Evolutionary conservation across 2,329 filamentous ascomycete genomes (phyloP).

Genomic region (Aspergillus novofumigatus): DNA sequence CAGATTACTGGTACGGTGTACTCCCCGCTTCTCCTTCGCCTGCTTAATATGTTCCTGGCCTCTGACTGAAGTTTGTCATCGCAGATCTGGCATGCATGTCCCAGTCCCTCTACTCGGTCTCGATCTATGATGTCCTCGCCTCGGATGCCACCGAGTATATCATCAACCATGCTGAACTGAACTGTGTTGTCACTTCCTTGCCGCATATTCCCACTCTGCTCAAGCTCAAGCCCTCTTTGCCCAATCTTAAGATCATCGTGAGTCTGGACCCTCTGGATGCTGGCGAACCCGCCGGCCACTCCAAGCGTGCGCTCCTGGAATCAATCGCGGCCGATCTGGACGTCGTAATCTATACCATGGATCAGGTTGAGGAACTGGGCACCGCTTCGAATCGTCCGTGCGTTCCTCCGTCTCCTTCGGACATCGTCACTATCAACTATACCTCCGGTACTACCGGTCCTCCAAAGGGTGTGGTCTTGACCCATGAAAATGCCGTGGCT

Average conservation of each 20-base stretch:
- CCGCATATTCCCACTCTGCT: slow-evolving; percentile 77
- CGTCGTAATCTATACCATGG: slow-evolving; percentile 72
- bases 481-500: slow-evolving; percentile 75
- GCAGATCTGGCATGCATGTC: slow-evolving; percentile 80
- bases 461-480: slow-evolving; percentile 65
- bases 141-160: slow-evolving; percentile 92
- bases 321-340: slow-evolving; percentile 69
- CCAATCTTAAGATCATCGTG: slow-evolving; percentile 80
- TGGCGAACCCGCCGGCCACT: slow-evolving; percentile 70
- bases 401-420: slow-evolving; percentile 67
- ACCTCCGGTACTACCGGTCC: slow-evolving; percentile 62
- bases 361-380: slow-evolving; percentile 78
- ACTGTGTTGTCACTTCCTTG: slow-evolving; percentile 72
- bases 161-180: slow-evolving; percentile 79
- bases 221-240: slow-evolving; percentile 72
- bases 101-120: slow-evolving; percentile 83
- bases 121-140: slow-evolving; percentile 92
- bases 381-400: slow-evolving; percentile 64
- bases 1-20: slow-evolving; percentile 64
- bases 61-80: background rate
- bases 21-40: background rate
- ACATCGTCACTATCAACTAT: slow-evolving; percentile 72
- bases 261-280: slow-evolving; percentile 77
- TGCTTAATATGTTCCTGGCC: background rate
- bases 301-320: slow-evolving; percentile 75